Base-by-base conservation (phyloP, 805 yeast genomes). In the Millerozyma miso region DNA sequence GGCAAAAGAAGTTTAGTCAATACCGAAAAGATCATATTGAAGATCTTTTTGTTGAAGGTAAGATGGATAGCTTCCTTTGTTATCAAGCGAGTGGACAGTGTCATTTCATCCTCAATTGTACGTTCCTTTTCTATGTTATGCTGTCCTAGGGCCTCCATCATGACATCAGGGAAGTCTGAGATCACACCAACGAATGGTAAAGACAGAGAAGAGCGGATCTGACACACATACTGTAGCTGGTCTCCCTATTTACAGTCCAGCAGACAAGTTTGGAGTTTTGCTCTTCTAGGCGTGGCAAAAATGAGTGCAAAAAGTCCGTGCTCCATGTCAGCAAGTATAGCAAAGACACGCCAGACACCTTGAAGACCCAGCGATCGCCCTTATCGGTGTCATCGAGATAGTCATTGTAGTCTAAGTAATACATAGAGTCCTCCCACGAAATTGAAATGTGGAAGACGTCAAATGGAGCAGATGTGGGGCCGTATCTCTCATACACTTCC, bases 301-400 rank as follows among this genome's bases (percentile, higher is more conserved):
- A 69, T 35, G 55, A 54, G 16, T 59, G 56, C 12, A 70, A 44
- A 33, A 67, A 70, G 2, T 56, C 65, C 2, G 45, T 35, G 1
- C 67, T 58, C 74, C 74, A 70, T 10, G 71, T 68, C 47, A 54
- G 49, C 20, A 68, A 50, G 45, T 70, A 68, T 29, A 69, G 48
- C 20, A 70, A 43, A 4, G 73, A 67, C 1, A 70, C 58, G 0
- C 71, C 74, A 0, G 71, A 60, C 15, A 58, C 40, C 41, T 56
- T 60, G 48, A 59, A 59, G 13, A 49, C 39, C 31, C 51, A 46
- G 29, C 29, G 29, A 23, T 23, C 29, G 6, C 10, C 10, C 10
- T 6, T 23, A 23, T 23, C 6, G 29, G 10, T 23, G 34, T 6
- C 7, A 26, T 63, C 66, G 8, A 70, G 38, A 46, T 60, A 69